Evolutionary conservation across 2,329 filamentous ascomycete species (phyloP).

Genomic region (Pestalotiopsis sp.): DNA sequence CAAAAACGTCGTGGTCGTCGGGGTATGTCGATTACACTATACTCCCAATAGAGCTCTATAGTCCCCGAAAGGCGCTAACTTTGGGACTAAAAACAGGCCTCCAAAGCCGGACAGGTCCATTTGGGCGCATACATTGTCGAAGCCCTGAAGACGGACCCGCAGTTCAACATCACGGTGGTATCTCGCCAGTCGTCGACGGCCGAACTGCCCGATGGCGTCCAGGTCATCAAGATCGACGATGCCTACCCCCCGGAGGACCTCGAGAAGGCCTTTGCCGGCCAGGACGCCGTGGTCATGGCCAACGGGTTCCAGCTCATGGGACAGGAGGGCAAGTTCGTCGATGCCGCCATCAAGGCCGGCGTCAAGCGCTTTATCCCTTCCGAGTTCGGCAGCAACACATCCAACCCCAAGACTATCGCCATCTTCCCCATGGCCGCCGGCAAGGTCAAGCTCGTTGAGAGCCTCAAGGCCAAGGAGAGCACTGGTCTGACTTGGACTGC

Average conservation of each 20-base stretch:
- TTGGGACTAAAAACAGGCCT: neutral
- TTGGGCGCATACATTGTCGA: neutral
- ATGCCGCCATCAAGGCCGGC: neutral
- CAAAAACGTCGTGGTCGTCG: neutral
- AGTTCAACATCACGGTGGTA: neutral
- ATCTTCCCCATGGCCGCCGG: neutral
- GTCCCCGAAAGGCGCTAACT: neutral
- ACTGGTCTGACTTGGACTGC: neutral
- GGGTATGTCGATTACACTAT: neutral
- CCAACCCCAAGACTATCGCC: neutral
- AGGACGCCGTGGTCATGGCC: neutral
- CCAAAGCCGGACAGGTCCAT: neutral
- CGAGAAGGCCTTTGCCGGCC: neutral
- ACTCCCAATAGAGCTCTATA: neutral
- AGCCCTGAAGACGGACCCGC: neutral
- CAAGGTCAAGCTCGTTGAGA: neutral
- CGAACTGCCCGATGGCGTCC: neutral
- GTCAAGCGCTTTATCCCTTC: neutral
- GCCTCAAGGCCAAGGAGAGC: neutral
- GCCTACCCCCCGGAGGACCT: neutral
- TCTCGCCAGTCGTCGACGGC: neutral
- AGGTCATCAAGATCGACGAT: neutral
- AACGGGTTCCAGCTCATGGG: neutral
- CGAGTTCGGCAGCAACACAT: neutral
- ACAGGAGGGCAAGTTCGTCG: neutral